Base-by-base conservation (phyloP, 768 basidiomycete genomes). In the Calocybe cyanea region DNA sequence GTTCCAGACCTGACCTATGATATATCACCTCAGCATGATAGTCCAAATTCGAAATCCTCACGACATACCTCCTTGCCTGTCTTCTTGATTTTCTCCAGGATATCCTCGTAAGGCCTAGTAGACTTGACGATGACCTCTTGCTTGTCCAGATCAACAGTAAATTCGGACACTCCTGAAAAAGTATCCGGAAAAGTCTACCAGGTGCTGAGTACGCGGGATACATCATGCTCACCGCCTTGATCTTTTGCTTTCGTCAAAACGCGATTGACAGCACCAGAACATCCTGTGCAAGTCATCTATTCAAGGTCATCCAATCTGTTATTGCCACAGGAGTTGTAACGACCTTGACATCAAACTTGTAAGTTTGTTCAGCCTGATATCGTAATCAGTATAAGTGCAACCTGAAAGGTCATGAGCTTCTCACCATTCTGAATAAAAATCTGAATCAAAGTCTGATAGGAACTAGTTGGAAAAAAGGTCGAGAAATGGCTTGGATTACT, bases 311-410 rank as follows among this genome's bases (percentile, higher is more conserved):
- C n/a, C 11, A 13, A 32, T 18, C 32, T 9, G 18, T n/a, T 23
- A 17, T 19, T 20, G 42, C 25, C 30, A 19, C 6, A 7, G 20
- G 13, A 2, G 9, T 7, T 39, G 7, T 31, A 10, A 18, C 15
- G 52, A 87, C 89, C 82, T 89, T 89, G 65, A 92, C 90, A 56
- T 90, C 75, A 60, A 90, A 92, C 63, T 83, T 76, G 69, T 92
- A 92, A 45, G 75, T 81, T 50, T 76, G 70, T 50, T 63, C 61
- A 7, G 5, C 34, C 49, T 58, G 45, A 17, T 24, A 17, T 21
- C 38, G 30, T 49, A 36, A 35, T 53, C 43, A 51, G 42, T 34
- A 31, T n/a, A 5, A n/a, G 38, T 24, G 17, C 17, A 35, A 14
- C n/a, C 13, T 5, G 14, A 7, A 7, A 6, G 7, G n/a, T 35